Percentiles rank a stretch among this genome's conserved stretches.
phyloP scores from a whole-genome alignment of 73 alveolate genomes.

The Paramecium primaurelia region DNA sequence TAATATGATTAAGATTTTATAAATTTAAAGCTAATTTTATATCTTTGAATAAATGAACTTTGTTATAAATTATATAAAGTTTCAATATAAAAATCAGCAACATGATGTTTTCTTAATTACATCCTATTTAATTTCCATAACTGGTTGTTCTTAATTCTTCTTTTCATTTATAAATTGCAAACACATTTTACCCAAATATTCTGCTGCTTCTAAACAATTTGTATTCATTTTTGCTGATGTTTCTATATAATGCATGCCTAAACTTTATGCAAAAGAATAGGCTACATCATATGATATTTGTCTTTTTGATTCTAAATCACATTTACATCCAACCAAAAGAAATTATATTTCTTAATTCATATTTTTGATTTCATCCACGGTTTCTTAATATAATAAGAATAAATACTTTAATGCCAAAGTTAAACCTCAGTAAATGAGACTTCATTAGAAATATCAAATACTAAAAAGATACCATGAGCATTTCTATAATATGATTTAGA shows the following conservation, averaged over 20 bases:
- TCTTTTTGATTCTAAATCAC: slow-evolving; percentile 55
- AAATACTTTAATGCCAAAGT: slow-evolving; percentile 36
- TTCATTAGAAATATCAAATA: background rate
- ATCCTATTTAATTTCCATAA: background rate
- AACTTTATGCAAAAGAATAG: slow-evolving; percentile 6
- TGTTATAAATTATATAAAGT: background rate
- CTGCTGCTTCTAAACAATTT: background rate
- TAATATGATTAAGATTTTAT: background rate
- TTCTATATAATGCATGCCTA: slow-evolving; percentile 45
- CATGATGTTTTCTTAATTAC: background rate
- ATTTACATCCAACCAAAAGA: slow-evolving; percentile 59
- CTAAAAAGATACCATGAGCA: slow-evolving; percentile 25
- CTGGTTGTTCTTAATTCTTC: background rate
- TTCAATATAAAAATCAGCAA: background rate
- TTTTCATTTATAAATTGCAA: background rate
- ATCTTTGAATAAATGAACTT: background rate
- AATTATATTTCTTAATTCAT: background rate
- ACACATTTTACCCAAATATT: background rate
- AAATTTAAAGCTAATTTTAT: background rate
- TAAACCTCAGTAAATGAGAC: background rate
- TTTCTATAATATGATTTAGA: slow-evolving; percentile 69
- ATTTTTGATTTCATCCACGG: background rate
- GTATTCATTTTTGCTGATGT: slow-evolving; percentile 48
- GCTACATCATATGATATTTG: slow-evolving; percentile 47
- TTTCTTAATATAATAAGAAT: background rate